phyloP scores from a whole-genome alignment of 495 filamentous ascomycete species.

The Clohesyomyces aquaticus region DNA sequence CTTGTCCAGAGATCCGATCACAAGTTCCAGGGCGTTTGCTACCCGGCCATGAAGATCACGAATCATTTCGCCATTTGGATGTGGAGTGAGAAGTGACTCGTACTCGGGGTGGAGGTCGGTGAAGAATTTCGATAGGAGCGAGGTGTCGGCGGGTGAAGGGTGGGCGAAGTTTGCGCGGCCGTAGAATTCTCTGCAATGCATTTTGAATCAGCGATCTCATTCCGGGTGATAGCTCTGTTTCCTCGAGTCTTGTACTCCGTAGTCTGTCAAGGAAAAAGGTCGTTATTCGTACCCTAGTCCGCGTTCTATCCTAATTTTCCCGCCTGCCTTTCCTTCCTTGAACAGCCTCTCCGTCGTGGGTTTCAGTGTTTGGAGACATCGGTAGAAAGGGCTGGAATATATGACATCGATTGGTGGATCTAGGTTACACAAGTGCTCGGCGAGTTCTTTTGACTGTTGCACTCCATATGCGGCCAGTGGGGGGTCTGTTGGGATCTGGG shows the following conservation, averaged over 20 bases:
- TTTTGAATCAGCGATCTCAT: not conserved
- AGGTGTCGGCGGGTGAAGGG: slow-evolving; percentile 69
- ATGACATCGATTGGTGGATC: slow-evolving; percentile 72
- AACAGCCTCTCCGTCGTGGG: slow-evolving; percentile 65
- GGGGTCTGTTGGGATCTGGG: slow-evolving; percentile 84
- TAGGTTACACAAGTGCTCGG: slow-evolving; percentile 60
- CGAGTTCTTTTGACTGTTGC: slow-evolving; percentile 79
- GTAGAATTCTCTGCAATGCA: slow-evolving; percentile 78
- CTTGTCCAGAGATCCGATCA: slow-evolving; percentile 73
- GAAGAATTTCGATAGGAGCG: slow-evolving; percentile 66
- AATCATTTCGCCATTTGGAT: slow-evolving; percentile 74
- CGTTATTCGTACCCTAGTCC: slow-evolving; percentile 70
- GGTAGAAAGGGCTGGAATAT: slow-evolving; percentile 87
- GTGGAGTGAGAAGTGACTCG: slow-evolving; percentile 64
- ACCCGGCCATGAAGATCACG: slow-evolving; percentile 76
- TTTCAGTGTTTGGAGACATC: slow-evolving; percentile 85
- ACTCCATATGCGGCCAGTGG: slow-evolving; percentile 84
- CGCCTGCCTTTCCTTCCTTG: slow-evolving; percentile 42
- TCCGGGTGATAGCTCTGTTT: too few species aligned
- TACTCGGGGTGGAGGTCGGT: slow-evolving; percentile 59
- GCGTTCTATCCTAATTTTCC: slow-evolving; percentile 68
- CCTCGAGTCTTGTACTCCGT: not conserved
- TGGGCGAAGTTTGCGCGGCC: slow-evolving; percentile 80
- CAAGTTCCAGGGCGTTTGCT: slow-evolving; percentile 66
- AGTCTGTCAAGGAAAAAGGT: not conserved